phyloP scores from a whole-genome alignment of 2,329 filamentous ascomycete genomes.

The Aspergillus udagawae region DNA sequence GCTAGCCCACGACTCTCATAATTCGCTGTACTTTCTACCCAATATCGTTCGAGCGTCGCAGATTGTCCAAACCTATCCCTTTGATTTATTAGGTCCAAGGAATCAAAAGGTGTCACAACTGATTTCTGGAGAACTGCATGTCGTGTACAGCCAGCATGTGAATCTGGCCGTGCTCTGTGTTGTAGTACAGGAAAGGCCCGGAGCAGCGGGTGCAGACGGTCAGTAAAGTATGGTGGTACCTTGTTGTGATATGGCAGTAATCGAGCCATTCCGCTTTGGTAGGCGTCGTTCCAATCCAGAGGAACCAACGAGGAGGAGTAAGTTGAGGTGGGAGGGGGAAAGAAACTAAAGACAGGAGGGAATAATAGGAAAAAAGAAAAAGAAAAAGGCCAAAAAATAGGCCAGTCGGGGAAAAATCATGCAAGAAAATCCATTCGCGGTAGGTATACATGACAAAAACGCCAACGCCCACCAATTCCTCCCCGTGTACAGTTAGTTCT shows the following conservation, averaged over 20 bases:
- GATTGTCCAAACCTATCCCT: background rate
- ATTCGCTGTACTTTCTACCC: background rate
- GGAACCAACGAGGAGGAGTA: background rate
- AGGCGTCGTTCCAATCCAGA: background rate
- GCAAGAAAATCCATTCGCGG: background rate
- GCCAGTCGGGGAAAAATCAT: background rate
- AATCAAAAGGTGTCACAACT: background rate
- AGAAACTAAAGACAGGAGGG: no score
- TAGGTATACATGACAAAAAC: background rate
- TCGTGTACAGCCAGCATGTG: slow-evolving; percentile 3
- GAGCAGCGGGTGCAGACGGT: slow-evolving; percentile 6
- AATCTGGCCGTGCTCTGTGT: slow-evolving; percentile 1
- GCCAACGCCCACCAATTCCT: background rate
- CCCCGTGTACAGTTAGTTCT: background rate
- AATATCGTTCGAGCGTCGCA: background rate
- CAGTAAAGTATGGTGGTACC: background rate
- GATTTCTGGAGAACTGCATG: slow-evolving; percentile 2
- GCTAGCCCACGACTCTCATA: background rate
- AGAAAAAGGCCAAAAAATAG: background rate
- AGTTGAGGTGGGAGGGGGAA: background rate
- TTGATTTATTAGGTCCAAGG: background rate
- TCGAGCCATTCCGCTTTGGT: background rate
- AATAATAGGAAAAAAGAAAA: background rate
- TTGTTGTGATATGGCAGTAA: background rate
- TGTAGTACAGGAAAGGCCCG: slow-evolving; percentile 3